phyloP scores from a whole-genome alignment of 2,329 filamentous ascomycete genomes.

The Monosporascus sp. region DNA sequence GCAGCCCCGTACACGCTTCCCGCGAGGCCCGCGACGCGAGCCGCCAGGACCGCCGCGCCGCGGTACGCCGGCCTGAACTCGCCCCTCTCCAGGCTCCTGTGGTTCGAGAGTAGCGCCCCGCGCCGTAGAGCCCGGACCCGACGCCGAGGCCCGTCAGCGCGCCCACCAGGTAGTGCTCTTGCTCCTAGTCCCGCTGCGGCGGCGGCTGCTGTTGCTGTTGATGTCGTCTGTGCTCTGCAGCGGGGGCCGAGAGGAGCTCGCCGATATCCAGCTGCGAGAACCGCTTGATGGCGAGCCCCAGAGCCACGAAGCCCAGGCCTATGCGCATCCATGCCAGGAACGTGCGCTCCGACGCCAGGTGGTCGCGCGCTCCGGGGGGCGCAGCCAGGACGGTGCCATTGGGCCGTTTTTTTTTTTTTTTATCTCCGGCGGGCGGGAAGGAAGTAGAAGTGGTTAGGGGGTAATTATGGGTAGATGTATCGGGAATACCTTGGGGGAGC shows the following conservation, averaged over 20 bases:
- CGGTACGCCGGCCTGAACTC: slow-evolving; percentile 33
- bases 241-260: slow-evolving; percentile 21
- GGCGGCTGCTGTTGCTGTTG: too few species aligned
- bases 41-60: slow-evolving; percentile 24
- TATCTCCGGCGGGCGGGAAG: neutral
- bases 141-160: slow-evolving; percentile 40
- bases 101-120: slow-evolving; percentile 38
- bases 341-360: slow-evolving; percentile 49
- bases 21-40: slow-evolving; percentile 24
- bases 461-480: too few species aligned
- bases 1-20: slow-evolving; percentile 25
- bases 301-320: slow-evolving; percentile 46
- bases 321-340: slow-evolving; percentile 49
- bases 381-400: slow-evolving; percentile 2
- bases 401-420: neutral
- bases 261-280: slow-evolving; percentile 40
- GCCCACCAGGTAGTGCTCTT: slow-evolving; percentile 32
- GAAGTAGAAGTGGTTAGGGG: neutral
- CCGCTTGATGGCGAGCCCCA: slow-evolving; percentile 44
- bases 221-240: too few species aligned
- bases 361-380: slow-evolving; percentile 43
- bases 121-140: slow-evolving; percentile 42
- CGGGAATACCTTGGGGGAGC: too few species aligned
- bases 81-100: slow-evolving; percentile 37
- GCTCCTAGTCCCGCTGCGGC: slow-evolving; percentile 21